Base-by-base conservation (phyloP, 2,329 filamentous ascomycete genomes). In the Lachnellula suecica region DNA sequence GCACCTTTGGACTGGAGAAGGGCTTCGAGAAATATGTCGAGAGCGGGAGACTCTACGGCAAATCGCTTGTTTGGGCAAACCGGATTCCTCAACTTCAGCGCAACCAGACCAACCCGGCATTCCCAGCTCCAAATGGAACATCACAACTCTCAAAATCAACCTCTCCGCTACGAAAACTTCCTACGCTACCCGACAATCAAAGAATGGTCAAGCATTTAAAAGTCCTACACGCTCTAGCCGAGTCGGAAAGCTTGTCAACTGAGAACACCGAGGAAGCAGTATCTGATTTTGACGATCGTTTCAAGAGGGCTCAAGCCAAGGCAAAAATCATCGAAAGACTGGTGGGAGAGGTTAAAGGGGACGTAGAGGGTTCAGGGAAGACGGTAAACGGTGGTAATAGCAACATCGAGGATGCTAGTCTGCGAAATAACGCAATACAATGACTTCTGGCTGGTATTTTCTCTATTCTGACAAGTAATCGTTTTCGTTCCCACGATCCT, bases 11-110 rank as follows among this genome's bases (percentile, higher is more conserved):
- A 1, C 82, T 97, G 38, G 88, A 95, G 68, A 94, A 92, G 59
- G 93, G 92, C 0, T 97, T 94, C 63, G 90, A 96, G 63, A 97
- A 96, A 72, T 97, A 95, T 66, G 68, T 88, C 38, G 86, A 91
- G 57, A 82, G 91, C 69, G 93, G 93, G 2, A 79, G 80, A 53
- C 72, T 97, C 27, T 87, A 93, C 62, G 89, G 91, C 41, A 86
- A 84, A 64, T 84, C 90, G 13, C 73, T 88, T 22, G 78, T 97
- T n/a, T 97, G 93, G 92, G 84, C 85, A 11, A 88, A 89, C 54
- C 79, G 91, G 49, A 71, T 91, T 10, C 75, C 76, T 27, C 48
- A 53, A 8, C 23, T 50, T 4, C 52, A 51, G 19, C 20, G 10
- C 7, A 29, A 20, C 4, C 25, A 40, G 22, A 34, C 48, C 45